Evolutionary conservation across 2,329 filamentous ascomycete genomes (phyloP).

Genomic region (Colletotrichum horii): DNA sequence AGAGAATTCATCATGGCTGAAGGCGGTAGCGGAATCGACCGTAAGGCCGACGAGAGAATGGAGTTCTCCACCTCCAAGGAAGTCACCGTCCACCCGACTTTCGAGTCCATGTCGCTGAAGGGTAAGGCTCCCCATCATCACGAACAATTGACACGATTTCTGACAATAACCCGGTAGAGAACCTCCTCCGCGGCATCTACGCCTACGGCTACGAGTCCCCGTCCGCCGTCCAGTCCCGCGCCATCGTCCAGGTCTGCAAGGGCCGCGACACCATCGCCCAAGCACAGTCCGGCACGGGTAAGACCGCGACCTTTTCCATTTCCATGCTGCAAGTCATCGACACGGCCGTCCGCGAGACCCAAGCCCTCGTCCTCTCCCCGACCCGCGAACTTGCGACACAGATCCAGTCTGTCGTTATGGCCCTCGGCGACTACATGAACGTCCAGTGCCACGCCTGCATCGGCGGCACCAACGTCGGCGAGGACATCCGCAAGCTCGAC

Average conservation of each 20-base stretch:
- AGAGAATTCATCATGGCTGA: constrained; percentile 78
- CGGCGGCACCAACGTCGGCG: constrained; percentile 95
- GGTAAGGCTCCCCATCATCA: constrained; percentile 44
- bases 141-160: neutral
- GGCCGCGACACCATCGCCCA: constrained; percentile 98
- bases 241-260: constrained; percentile 99
- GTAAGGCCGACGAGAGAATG: constrained; percentile 94
- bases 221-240: constrained; percentile 95
- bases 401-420: constrained; percentile 98
- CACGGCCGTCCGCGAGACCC: constrained; percentile 88
- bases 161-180: constrained; percentile 59
- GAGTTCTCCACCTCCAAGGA: constrained; percentile 99
- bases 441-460: constrained; percentile 99
- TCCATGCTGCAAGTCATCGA: constrained; percentile 96
- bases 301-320: constrained; percentile 96
- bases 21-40: constrained; percentile 74
- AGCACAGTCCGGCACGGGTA: constrained; percentile 95
- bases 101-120: constrained; percentile 96
- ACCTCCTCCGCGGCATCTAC: constrained; percentile 94
- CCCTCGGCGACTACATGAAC: constrained; percentile 99
- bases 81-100: constrained; percentile 92
- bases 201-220: constrained; percentile 99
- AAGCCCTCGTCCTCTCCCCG: constrained; percentile 93
- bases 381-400: constrained; percentile 97
- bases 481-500: constrained; percentile 96